phyloP scores from a whole-genome alignment of 305 asterid genomes.

The Vinca major region DNA sequence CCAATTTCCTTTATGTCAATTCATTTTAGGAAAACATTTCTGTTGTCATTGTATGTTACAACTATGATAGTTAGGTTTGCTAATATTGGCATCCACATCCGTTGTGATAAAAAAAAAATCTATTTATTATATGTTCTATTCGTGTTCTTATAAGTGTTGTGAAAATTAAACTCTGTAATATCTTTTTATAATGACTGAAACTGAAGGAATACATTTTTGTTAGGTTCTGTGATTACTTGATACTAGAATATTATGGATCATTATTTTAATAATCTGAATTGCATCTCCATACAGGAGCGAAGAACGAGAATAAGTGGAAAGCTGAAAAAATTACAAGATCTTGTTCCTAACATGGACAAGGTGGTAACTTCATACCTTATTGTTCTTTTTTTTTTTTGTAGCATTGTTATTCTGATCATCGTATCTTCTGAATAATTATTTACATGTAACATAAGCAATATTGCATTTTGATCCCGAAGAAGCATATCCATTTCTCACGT shows the following conservation, averaged over 20 bases:
- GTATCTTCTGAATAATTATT: neutral
- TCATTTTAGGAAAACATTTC: no score
- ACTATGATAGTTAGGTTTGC: no score
- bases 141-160: neutral
- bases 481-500: neutral
- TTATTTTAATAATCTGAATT: neutral
- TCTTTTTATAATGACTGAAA: neutral
- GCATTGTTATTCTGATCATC: no score
- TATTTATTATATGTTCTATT: neutral
- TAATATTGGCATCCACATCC: no score
- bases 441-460: neutral
- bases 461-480: neutral
- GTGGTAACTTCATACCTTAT: slow-evolving; percentile 20
- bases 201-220: neutral
- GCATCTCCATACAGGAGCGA: slow-evolving; percentile 44
- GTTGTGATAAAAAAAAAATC: no score
- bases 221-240: neutral
- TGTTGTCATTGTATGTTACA: no score
- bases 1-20: neutral
- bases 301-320: slow-evolving; percentile 85
- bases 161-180: neutral
- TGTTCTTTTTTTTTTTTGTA: no score
- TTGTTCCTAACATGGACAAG: slow-evolving; percentile 98
- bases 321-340: slow-evolving; percentile 79
- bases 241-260: neutral